Evolutionary conservation across 2,329 filamentous ascomycete species (phyloP).

Genomic region (Aspergillus versicolor): DNA sequence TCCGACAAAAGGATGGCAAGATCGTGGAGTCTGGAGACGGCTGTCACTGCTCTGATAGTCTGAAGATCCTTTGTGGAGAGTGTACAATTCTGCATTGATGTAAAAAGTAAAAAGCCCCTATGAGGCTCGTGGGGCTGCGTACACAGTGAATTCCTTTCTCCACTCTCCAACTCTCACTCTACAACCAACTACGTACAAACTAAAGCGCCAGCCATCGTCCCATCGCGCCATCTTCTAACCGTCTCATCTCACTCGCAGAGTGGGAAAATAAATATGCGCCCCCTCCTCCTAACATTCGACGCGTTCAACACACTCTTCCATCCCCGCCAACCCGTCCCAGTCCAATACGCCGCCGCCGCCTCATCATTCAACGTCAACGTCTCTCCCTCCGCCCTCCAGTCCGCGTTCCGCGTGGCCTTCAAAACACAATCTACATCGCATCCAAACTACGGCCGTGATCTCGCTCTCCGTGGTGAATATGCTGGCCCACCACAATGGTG

Average conservation of each 20-base stretch:
- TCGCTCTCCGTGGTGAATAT: constrained; percentile 35
- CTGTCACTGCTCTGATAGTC: background rate
- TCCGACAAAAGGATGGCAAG: background rate
- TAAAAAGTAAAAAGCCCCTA: background rate
- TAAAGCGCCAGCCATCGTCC: background rate
- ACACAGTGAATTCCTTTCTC: background rate
- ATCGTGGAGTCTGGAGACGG: background rate
- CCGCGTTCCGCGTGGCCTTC: constrained; percentile 39
- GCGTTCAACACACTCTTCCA: constrained; percentile 47
- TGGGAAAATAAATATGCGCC: constrained; percentile 13
- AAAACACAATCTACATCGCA: constrained; percentile 30
- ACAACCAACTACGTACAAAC: background rate
- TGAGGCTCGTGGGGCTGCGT: background rate
- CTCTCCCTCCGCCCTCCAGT: constrained; percentile 27
- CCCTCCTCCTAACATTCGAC: constrained; percentile 46
- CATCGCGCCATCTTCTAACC: background rate
- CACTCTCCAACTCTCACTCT: background rate
- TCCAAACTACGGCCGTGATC: constrained; percentile 47
- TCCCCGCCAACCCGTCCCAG: constrained; percentile 38
- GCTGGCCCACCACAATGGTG: constrained; percentile 46
- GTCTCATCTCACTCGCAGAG: background rate
- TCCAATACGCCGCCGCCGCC: constrained; percentile 42
- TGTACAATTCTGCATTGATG: background rate
- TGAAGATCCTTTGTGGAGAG: background rate
- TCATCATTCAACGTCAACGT: constrained; percentile 36